Evolutionary conservation across 805 yeast genomes (phyloP).

Genomic region (Ogataea degrootiae): DNA sequence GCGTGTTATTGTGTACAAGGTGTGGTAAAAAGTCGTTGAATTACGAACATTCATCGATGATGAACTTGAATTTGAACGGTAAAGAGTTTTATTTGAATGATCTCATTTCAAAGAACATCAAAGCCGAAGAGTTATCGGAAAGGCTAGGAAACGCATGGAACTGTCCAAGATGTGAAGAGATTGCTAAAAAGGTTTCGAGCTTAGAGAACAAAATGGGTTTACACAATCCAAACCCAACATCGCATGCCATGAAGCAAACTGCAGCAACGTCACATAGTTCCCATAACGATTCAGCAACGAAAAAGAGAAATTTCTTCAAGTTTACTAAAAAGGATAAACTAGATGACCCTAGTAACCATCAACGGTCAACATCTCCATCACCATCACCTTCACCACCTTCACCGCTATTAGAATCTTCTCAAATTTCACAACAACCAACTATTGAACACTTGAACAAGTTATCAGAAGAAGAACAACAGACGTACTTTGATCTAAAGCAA

Average conservation of each 20-base stretch:
- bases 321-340: constrained; percentile 11
- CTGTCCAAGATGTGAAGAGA: constrained; percentile 63
- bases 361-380: constrained; percentile 6
- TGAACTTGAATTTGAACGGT: constrained; percentile 25
- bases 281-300: constrained; percentile 18
- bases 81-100: constrained; percentile 42
- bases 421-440: background rate
- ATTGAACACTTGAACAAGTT: constrained; percentile 9
- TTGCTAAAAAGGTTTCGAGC: constrained; percentile 16
- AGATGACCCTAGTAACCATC: background rate
- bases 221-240: constrained; percentile 1
- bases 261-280: background rate
- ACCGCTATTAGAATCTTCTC: background rate
- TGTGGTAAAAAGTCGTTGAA: constrained; percentile 60
- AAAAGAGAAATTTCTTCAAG: constrained; percentile 28
- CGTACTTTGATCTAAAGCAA: constrained; percentile 16
- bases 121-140: constrained; percentile 56
- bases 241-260: background rate
- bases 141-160: constrained; percentile 77
- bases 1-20: constrained; percentile 54
- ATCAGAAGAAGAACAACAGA: constrained; percentile 15
- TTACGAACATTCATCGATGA: constrained; percentile 36
- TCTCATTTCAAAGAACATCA: constrained; percentile 56
- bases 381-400: background rate
- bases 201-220: constrained; percentile 6